Conservation (phyloP, 768 basidiomycete species). For the Phallus indusiatus region DNA sequence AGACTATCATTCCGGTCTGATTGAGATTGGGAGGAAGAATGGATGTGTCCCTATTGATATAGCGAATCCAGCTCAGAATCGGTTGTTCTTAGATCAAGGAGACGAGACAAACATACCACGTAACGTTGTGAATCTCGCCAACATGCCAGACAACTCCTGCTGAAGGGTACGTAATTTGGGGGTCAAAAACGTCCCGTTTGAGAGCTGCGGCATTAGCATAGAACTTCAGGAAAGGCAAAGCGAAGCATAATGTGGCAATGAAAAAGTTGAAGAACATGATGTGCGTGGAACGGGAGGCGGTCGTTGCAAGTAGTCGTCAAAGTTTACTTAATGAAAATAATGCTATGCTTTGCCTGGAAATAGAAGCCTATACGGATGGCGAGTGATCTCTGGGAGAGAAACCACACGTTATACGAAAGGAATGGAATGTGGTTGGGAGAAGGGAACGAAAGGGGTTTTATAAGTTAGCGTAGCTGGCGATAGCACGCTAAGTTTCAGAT, state of each 20-base stretch:
- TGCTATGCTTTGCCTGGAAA: too few species aligned
- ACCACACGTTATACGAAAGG: too few species aligned
- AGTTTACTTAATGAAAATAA: too few species aligned
- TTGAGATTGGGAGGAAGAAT: constrained; percentile 30
- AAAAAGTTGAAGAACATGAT: background rate
- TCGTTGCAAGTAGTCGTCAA: too few species aligned
- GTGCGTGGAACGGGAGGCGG: too few species aligned
- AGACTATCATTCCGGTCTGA: constrained; percentile 32
- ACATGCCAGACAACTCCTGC: constrained; percentile 26
- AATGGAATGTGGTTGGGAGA: too few species aligned
- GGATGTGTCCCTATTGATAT: constrained; percentile 25
- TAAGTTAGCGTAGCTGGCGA: too few species aligned
- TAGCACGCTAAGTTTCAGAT: too few species aligned
- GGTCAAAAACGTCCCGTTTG: constrained; percentile 28
- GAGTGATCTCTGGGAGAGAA: too few species aligned
- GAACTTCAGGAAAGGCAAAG: background rate
- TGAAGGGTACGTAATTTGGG: constrained; percentile 33
- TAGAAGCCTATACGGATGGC: too few species aligned
- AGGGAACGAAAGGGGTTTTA: too few species aligned
- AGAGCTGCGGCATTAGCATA: background rate
- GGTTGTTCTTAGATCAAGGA: background rate
- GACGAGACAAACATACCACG: constrained; percentile 30
- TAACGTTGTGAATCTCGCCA: constrained; percentile 29
- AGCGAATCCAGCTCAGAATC: background rate
- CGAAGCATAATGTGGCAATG: background rate